A percentile compares a stretch with the other conserved stretches of the same genome.
Conservation (phyloP, 306 rosid genomes). For the Lablab purpureus region DNA sequence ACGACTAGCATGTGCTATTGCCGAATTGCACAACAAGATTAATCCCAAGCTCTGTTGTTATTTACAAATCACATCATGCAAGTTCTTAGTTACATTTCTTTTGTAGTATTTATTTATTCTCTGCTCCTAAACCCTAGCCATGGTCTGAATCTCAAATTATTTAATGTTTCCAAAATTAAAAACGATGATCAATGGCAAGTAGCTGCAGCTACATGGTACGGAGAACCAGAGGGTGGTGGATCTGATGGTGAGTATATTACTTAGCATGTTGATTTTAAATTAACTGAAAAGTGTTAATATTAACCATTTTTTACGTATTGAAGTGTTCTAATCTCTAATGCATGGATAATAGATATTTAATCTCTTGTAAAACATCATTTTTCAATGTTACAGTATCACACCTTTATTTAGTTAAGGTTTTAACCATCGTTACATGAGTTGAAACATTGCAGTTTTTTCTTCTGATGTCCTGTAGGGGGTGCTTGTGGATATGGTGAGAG, state of each 20-base stretch:
- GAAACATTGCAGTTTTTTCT: neutral
- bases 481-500: slow-evolving; percentile 70
- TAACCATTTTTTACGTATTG: neutral
- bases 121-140: slow-evolving; percentile 40
- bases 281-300: neutral
- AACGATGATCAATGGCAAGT: slow-evolving; percentile 35
- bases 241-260: slow-evolving; percentile 49
- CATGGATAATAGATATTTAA: neutral
- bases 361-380: neutral
- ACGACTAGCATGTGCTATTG: neutral
- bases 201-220: slow-evolving; percentile 63
- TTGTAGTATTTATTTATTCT: neutral
- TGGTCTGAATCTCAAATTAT: slow-evolving; percentile 48
- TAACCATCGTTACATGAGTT: neutral
- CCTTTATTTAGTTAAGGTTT: too few relatives aligned
- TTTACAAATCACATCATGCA: slow-evolving; percentile 22
- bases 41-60: neutral
- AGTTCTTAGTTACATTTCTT: neutral
- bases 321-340: neutral
- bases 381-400: too few relatives aligned
- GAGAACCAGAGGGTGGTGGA: slow-evolving; percentile 54
- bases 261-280: neutral
- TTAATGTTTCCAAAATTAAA: slow-evolving; percentile 18
- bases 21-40: neutral
- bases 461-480: slow-evolving; percentile 53